Base-by-base conservation (phyloP, 2,329 filamentous ascomycete species). In the Didymellaceae sp. region DNA sequence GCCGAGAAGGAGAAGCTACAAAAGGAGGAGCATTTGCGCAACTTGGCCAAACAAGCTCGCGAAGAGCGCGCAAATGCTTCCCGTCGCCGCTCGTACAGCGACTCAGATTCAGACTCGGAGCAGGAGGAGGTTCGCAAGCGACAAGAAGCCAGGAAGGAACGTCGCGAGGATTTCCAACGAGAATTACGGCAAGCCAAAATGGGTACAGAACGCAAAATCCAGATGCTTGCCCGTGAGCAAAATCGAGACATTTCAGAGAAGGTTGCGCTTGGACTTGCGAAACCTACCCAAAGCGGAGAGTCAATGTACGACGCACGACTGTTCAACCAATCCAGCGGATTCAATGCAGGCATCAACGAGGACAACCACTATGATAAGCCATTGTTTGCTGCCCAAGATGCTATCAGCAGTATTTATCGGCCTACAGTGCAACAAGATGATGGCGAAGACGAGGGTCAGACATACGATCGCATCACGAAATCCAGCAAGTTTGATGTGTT, bases 341-440 rank as follows among this genome's bases (percentile, higher is more conserved):
- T 99, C 70, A 88, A 91, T 62, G 84, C 86, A 43, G 94, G 93
- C 0, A 91, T 97, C 81, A 99, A 99, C 73, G 94, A 99, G 74
- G 94, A 99, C 73, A 94, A 99, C 68, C 86, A 87, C 0, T 99
- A 97, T 77, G 94, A 97, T 74, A 97, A 97, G 76, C 94, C 94
- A 16, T 79, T 99, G 6, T 99, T 99, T 71, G 92, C 92, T 1
- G 93, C 94, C 11, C 91, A 97, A 71, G 93, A 97, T 69, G 93
- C 91, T 7, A 91, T 97, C 65, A 94, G 85, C 76, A 93, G 87
- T 72, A 97, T 99, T 61, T 99, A 99, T 75, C 84, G 91, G 25
- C 91, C 93, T 1, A 84, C 84, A 17, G 84, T 88, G 18, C 80
- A 82, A 33, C 86, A 87, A 48, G 84, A 87, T 34, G 87, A 86